Evolutionary conservation across 2,329 filamentous ascomycete species (phyloP), one percentile per base, ranked within the genome.

Genomic region (Alternaria triticina): DNA sequence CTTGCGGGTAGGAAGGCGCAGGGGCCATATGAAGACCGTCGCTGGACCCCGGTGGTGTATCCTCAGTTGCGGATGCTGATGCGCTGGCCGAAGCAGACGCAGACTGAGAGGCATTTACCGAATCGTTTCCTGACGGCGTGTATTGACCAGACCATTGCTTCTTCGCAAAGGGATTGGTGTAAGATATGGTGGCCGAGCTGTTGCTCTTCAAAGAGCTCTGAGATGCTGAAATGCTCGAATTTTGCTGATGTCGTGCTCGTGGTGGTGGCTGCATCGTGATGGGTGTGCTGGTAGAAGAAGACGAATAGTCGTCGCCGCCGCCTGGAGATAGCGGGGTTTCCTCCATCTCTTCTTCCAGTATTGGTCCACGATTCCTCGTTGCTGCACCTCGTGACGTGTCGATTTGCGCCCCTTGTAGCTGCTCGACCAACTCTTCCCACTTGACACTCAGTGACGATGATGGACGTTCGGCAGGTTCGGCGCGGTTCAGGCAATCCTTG

Each of bases 341-440:
- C 47, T 75, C 72, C 7, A 64, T 17, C 28, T 76, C 72, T 55
- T 73, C 74, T 67, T 72, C 73, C 33, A 63, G 62, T 25, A 73
- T 77, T 8, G 71, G 67, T 17, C 64, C 65, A 33, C 74, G 72
- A 44, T 74, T 77, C 40, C 75, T 65, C 15, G 77, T 78, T 36
- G 76, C 74, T 33, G 74, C 76, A 28, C 75, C 74, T 61, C 78
- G 67, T 59, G 71, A 63, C 20, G 71, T 57, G 54, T 80, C 75
- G 20, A 79, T 72, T 20, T 68, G 74, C 13, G 76, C 70, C 8
- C 74, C 75, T 55, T 81, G 78, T 40, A 85, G 77, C 58, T 82
- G 79, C 65, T 86, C 84, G 17, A 86, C 83, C 12, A 86, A 76
- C 60, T 86, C 85, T 66, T 86, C 84, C 84, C 84, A 86, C 28